Base-by-base conservation (phyloP, 768 basidiomycete genomes). In the Candolleomyces efflorescens region DNA sequence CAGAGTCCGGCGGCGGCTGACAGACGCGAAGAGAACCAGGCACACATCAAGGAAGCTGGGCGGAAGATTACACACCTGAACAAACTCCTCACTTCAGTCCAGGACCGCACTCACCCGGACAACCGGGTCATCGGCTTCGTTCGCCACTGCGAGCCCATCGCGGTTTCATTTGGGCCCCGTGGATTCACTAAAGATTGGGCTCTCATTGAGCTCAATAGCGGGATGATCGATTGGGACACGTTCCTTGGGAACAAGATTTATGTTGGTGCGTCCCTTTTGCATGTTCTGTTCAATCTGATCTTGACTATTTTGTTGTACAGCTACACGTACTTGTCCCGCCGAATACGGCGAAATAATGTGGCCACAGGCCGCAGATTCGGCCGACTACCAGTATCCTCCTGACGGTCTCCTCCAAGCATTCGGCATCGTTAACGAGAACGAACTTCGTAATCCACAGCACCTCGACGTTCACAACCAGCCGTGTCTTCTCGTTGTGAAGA, bases 101-200 rank as follows among this genome's bases (percentile, higher is more conserved):
- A 69, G 63, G 37, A 58, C 48, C 56, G 59, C 55, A 65, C 60
- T 1, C 56, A 54, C 13, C 32, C 60, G 2, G 47, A 59, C 49
- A 58, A 65, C 53, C 75, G 74, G 56, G 54, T 68, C 58, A 60
- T 77, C 47, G 76, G 76, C 47, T 59, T 49, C 46, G 69, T 76
- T 55, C 48, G 73, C 56, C 68, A 71, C 65, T 13, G 44, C 20
- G 57, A 62, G 60, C 38, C 61, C 12, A 72, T 74, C 62, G 55
- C 38, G 36, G 68, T 68, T 63, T n/a, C n/a, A n/a, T n/a, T n/a
- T n/a, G 51, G 53, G 32, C 63, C 44, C 60, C 65, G 60, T 15
- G 52, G 63, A 11, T 76, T 65, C 56, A 73, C 67, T 7, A 36
- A 62, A 20, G 75, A 76, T 62, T 76, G 74, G 71, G 67, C 64